phyloP scores from a whole-genome alignment of 2,329 filamentous ascomycete genomes.

The Blastomyces parvus region DNA sequence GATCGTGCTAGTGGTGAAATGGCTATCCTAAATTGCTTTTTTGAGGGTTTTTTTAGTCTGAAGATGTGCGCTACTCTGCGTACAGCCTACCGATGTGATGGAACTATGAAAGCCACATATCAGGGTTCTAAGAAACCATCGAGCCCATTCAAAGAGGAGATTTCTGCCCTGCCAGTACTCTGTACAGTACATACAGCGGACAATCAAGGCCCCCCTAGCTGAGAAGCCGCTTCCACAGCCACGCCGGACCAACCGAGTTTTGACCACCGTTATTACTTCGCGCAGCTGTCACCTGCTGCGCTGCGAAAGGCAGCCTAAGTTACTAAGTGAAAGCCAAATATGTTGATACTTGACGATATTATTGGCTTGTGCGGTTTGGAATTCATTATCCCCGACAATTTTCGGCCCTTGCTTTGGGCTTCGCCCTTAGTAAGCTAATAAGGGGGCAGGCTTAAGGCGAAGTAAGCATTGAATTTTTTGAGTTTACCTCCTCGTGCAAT shows the following conservation, averaged over 20 bases:
- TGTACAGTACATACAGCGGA: no score
- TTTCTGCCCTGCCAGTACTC: background rate
- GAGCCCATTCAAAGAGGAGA: background rate
- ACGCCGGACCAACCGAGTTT: background rate
- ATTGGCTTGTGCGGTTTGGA: background rate
- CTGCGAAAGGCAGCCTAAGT: background rate
- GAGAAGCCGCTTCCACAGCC: no score
- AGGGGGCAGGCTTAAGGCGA: background rate
- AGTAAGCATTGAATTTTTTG: background rate
- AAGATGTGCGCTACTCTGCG: background rate
- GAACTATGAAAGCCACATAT: background rate
- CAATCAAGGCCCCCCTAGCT: background rate
- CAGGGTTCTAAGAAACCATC: background rate
- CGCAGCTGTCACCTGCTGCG: no score
- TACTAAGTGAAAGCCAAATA: background rate
- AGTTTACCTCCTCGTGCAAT: no score
- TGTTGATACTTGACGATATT: background rate
- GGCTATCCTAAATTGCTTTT: background rate
- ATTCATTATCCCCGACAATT: background rate
- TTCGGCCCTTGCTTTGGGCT: background rate
- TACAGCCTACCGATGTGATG: background rate
- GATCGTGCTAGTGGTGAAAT: background rate
- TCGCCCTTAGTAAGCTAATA: background rate
- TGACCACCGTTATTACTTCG: background rate
- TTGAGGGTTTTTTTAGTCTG: background rate